Base-by-base conservation (phyloP, 176 grass and related monocot genomes). In the Carex myosuroides region DNA sequence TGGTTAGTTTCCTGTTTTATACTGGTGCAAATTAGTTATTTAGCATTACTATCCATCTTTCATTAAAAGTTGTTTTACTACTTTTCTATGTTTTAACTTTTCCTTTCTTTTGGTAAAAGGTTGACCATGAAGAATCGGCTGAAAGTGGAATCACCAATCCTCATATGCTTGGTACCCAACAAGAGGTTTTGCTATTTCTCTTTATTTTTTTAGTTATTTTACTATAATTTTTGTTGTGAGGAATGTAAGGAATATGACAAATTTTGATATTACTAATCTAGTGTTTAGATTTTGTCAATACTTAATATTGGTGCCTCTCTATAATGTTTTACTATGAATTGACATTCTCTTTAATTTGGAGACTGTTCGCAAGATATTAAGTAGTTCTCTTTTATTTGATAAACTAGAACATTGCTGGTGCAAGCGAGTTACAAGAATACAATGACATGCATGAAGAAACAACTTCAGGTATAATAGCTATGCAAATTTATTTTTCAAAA, bases 1-100 rank as follows among this genome's bases (percentile, higher is more conserved):
- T 52, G 39, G 80, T 82, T 68, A 83, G 61, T 83, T 83, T 67
- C 42, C 26, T 68, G 60, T 67, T 68, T 80, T 83, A 44, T 61
- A 16, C 21, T 32, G 57, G 61, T 68, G 24, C 52, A 60, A 60
- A 83, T 50, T 32, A 53, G 21, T 81, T 22, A 63, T 30, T 13
- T 0, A 81, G 6, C n/a, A 68, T 46, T 14, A 53, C 6, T 6
- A 12, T 37, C 41, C n/a, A 80, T 6, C 11, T 81, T 26, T 64
- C 17, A 22, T 17, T n/a, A 67, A 67, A 16, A 79, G 3, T 7
- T 37, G 30, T 35, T 69, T 37, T 69, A n/a, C 66, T 16, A 41
- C 13, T 69, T 69, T 41, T 69, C 66, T 41, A n/a, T 62, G 20
- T 68, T 16, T 56, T 30, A 77, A 56, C 12, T 56, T 77, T 77